A percentile compares a stretch with the other conserved stretches of the same genome.
Evolutionary conservation across 2,329 filamentous ascomycete genomes (phyloP).

Genomic region (Talaromyces sp.): DNA sequence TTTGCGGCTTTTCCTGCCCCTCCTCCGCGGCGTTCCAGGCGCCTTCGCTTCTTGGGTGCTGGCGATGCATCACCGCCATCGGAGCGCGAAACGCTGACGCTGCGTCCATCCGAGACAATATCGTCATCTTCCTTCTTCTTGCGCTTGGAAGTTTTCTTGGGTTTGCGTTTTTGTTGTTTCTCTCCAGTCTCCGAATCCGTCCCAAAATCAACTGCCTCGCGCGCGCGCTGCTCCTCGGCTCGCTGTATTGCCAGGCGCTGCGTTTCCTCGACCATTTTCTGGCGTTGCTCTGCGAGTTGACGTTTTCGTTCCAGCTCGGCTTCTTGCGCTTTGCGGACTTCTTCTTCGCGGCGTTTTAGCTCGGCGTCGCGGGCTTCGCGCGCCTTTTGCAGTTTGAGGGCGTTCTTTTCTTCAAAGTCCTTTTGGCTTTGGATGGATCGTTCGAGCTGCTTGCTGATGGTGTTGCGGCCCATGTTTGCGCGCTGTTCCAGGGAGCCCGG

Average conservation of each 20-base stretch:
- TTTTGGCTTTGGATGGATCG: conserved; percentile 77
- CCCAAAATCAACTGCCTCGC: conserved; percentile 73
- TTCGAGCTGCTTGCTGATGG: conserved; percentile 86
- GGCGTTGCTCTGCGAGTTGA: conserved; percentile 81
- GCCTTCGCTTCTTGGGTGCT: conserved; percentile 55
- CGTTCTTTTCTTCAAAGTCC: conserved; percentile 91
- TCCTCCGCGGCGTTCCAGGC: conserved; percentile 50
- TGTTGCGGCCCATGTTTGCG: conserved; percentile 95
- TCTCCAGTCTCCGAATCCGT: conserved; percentile 79
- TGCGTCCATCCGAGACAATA: conserved; percentile 22
- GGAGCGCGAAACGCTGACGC: conserved; percentile 24
- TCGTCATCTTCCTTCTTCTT: conserved; percentile 58
- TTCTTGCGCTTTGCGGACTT: conserved; percentile 63
- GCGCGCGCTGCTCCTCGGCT: conserved; percentile 63
- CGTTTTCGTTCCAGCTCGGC: conserved; percentile 69
- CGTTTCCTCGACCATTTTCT: conserved; percentile 72
- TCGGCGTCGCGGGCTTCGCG: conserved; percentile 77
- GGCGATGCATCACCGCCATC: conserved; percentile 33
- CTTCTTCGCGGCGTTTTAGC: conserved; percentile 71
- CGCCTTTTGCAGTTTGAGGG: conserved; percentile 77
- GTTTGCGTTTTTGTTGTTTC: conserved; percentile 62
- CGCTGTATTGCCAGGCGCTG: conserved; percentile 67
- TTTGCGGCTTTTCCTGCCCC: conserved; percentile 66
- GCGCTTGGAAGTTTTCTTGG: conserved; percentile 55
- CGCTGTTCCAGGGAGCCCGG: conserved; percentile 87